Evolutionary conservation across 768 basidiomycete species (phyloP), one percentile per base, ranked within the genome.

Genomic region (Dentipellis sp.): DNA sequence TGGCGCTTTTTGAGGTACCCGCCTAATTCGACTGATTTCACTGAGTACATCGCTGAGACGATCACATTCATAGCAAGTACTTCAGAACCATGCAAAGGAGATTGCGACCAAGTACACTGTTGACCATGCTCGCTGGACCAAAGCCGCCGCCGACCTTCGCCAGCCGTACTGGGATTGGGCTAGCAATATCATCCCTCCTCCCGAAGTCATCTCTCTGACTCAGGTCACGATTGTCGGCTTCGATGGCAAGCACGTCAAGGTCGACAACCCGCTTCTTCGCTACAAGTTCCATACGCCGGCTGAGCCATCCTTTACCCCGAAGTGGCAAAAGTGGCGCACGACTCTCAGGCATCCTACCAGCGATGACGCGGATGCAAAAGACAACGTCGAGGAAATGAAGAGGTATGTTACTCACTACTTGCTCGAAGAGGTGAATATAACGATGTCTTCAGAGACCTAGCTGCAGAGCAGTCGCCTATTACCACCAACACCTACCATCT

Each of bases 111-210:
- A 64, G 2, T 80, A 79, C 64, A 40, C 53, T 2, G 65, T 65
- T 0, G 59, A 56, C 47, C 47, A 56, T 17, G 40, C 48, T 0
- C 56, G 22, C 8, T 76, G 73, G 72, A 52, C 64, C 21, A 45
- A 62, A 17, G 74, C 71, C 1, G 76, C 77, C 4, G 34, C 51
- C 19, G 54, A 66, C n/a, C 64, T 77, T 7, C 71, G 76, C 19
- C 64, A 69, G 47, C 76, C 76, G 0, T 80, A 73, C 67, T 80
- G 78, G 78, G 78, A 80, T 62, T 80, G 78, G 78, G 77, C 78
- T 3, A 50, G 38, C 2, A 69, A 72, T 11, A 39, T 67, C 1
- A 65, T 72, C 12, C 74, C 74, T 22, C 76, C 77, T 7, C 53
- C 64, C 1, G 71, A 74, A 56, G 69, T 78, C 42, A 74, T 75